Percentiles rank a stretch among this genome's conserved stretches.
These are phyloP conservation scores for Warburgia ugandensis DNA, from an alignment of 164 flowering plant genomes.

Conservation along the genomic window DNA sequence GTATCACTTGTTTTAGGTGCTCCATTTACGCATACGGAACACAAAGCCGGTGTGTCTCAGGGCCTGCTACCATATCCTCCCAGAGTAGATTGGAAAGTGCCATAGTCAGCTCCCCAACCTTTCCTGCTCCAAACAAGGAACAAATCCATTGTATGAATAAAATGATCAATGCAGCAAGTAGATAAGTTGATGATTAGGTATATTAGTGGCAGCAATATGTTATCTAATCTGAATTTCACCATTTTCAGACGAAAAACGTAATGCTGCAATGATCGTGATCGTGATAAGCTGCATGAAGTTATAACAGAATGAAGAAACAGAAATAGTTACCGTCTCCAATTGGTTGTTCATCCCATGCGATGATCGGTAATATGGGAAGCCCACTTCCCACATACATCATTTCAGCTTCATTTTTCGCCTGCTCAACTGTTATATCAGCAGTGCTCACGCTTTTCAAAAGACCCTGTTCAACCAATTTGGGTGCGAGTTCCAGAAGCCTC, in stretches of 20 bases:
- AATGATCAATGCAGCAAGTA: not conserved
- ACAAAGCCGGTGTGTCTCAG: conserved; percentile 47
- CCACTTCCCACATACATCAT: conserved; percentile 88
- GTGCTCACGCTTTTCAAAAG: conserved; percentile 40
- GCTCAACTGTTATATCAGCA: conserved; percentile 43
- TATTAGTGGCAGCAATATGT: too few relatives aligned
- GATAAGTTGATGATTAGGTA: too few relatives aligned
- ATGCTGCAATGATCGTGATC: too few relatives aligned
- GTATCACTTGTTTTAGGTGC: too few relatives aligned
- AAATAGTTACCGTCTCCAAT: conserved; percentile 65
- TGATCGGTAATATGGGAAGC: conserved; percentile 68
- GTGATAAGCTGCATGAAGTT: not conserved
- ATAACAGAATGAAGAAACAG: not conserved
- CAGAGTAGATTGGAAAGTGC: conserved; percentile 72
- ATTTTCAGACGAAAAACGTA: too few relatives aligned
- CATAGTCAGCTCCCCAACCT: conserved; percentile 73
- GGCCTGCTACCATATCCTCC: conserved; percentile 78
- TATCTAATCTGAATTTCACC: too few relatives aligned
- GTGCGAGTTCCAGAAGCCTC: conserved; percentile 70
- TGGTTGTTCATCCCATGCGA: conserved; percentile 68
- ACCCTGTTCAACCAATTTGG: conserved; percentile 61
- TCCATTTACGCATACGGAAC: conserved; percentile 44
- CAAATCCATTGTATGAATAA: not conserved
- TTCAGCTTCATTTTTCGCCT: conserved; percentile 65
- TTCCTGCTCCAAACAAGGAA: conserved; percentile 34